Percentiles rank a stretch among this genome's conserved stretches.
phyloP scores from a whole-genome alignment of 108 stramenopile species.

The Tribonema minus region DNA sequence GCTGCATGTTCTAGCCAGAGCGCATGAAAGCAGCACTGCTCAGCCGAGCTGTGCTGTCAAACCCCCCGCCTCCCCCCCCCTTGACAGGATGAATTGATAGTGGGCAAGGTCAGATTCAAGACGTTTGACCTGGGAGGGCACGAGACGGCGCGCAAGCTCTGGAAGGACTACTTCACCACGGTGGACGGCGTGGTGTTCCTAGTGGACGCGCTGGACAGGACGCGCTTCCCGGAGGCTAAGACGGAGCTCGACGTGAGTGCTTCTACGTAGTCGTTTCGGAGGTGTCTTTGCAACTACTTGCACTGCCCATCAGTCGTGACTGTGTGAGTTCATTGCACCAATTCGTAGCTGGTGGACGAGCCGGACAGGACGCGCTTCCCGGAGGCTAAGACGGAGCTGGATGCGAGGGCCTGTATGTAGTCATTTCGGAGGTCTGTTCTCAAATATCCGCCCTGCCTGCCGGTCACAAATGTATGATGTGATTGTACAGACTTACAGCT shows the following conservation, averaged over 20 bases:
- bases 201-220: slow-evolving; percentile 83
- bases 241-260: slow-evolving; percentile 79
- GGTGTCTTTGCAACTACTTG: no score
- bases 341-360: slow-evolving; percentile 88
- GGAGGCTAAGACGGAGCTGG: slow-evolving; percentile 97
- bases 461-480: no score
- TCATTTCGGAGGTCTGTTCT: no score
- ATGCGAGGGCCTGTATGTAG: slow-evolving; percentile 46
- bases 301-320: no score
- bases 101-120: slow-evolving; percentile 73
- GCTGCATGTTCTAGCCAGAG: no score
- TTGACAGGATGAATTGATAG: slow-evolving; percentile 36
- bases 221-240: slow-evolving; percentile 96
- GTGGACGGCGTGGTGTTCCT: slow-evolving; percentile 97
- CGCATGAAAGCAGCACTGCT: no score
- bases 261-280: no score
- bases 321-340: no score
- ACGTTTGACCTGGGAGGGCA: slow-evolving; percentile 94
- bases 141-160: slow-evolving; percentile 75
- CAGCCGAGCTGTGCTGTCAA: no score
- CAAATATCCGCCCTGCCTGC: no score
- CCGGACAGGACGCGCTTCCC: slow-evolving; percentile 87
- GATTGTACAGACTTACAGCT: no score
- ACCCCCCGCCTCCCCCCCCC: no score
- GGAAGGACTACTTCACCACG: slow-evolving; percentile 93